Conservation (phyloP, 2,329 filamentous ascomycete species). For the Trichoderma sp. region DNA sequence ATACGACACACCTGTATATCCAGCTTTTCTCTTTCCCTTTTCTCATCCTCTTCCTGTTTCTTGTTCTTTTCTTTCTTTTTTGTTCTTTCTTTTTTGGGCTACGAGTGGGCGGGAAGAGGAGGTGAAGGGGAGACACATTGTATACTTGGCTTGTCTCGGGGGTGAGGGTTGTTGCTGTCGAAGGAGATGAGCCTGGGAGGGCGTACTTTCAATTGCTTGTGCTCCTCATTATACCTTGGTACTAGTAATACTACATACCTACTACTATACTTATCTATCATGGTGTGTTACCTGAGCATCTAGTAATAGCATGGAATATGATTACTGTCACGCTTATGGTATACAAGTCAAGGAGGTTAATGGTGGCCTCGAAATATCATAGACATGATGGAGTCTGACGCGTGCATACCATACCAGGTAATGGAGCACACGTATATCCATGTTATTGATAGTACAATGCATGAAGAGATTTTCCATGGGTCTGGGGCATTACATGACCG, state of each 20-base stretch:
- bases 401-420: not conserved
- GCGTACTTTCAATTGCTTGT: not conserved
- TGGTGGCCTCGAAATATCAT: not conserved
- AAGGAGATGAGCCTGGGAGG: not conserved
- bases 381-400: not conserved
- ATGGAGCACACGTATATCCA: not conserved
- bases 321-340: not conserved
- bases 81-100: not conserved
- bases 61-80: not conserved
- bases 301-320: not conserved
- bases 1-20: slow-evolving; percentile 20
- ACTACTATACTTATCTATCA: not conserved
- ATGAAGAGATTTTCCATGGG: not conserved
- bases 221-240: slow-evolving; percentile 4
- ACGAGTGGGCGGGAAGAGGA: not conserved
- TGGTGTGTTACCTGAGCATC: not conserved
- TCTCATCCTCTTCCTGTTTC: not conserved
- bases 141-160: slow-evolving; percentile 3
- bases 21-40: not conserved
- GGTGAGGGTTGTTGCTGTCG: not conserved
- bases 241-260: slow-evolving; percentile 2
- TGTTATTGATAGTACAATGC: not conserved
- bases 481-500: not conserved
- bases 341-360: too few relatives aligned
- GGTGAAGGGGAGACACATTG: not conserved